Evolutionary conservation across 1,284 basidiomycete species (phyloP), one percentile per base, ranked within the genome.

Genomic region (Inonotus obliquus): DNA sequence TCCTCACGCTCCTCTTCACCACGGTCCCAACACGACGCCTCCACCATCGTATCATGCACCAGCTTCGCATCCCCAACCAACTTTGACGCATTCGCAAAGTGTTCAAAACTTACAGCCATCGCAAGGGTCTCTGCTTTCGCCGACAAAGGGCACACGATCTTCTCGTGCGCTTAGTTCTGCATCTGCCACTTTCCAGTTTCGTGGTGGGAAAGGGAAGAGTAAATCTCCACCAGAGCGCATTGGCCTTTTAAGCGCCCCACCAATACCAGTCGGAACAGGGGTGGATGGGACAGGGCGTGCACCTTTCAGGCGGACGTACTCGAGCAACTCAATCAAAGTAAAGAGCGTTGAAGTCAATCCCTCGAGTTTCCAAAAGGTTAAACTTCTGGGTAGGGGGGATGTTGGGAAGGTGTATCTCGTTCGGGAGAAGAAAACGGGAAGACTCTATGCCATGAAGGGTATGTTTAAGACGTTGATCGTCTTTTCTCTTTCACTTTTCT

Each of bases 401-500:
- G 95, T 98, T 51, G 95, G 95, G 32, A 92, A 95, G 75, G 95
- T 98, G 48, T 98, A 96, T 76, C 84, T 98, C 59, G 95, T 98
- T 49, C 83, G 89, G 69, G 95, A 98, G 79, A 98, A 98, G 85
- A 96, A 96, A 82, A 86, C 87, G 35, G 84, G 86, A 68, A 95
- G 95, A 76, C 80, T 97, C 66, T 97, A 87, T 75, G 95, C 95
- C 59, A 97, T 97, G 95, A 98, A 97, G 84, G 93, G 93, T 92
- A 78, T 70, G 79, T 74, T 44, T 62, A 52, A 4, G 25, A 17
- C 27, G 13, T 35, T 29, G 4, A 11, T 49, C 21, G 23, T 9
- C 13, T 38, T 19, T 14, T 38, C 14, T 32, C 21, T 39, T 52
- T 37, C 55, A 63, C 55, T 55, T 49, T 41, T n/a, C n/a, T n/a